Conservation (phyloP, 768 basidiomycete species). For the Termitomyces sp. region DNA sequence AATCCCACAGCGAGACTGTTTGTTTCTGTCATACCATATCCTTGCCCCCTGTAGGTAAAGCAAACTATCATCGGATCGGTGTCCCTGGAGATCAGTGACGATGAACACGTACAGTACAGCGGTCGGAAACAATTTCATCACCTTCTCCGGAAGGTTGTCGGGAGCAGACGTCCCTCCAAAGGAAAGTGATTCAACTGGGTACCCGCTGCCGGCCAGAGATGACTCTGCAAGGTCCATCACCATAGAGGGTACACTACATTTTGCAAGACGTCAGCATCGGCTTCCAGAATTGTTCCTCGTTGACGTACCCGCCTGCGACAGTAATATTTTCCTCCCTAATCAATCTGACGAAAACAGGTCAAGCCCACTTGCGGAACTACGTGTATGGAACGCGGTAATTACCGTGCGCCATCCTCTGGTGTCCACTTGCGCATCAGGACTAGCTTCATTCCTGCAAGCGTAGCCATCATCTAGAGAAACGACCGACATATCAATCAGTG, state of each 20-base stretch:
- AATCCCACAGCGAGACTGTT: conserved; percentile 41
- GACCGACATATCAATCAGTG: background rate
- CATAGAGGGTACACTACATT: conserved; percentile 49
- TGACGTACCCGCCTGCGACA: conserved; percentile 40
- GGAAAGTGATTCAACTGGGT: conserved; percentile 32
- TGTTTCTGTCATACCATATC: conserved; percentile 51
- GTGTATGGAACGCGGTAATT: background rate
- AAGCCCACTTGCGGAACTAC: background rate
- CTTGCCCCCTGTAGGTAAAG: conserved; percentile 27
- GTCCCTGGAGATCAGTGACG: conserved; percentile 6
- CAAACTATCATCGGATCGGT: background rate
- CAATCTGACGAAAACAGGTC: conserved; percentile 23
- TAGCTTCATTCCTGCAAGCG: conserved; percentile 41
- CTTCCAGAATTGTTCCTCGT: background rate
- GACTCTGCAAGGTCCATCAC: conserved; percentile 46
- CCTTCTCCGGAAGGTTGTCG: conserved; percentile 28
- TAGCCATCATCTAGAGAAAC: conserved; percentile 36
- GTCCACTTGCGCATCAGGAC: conserved; percentile 51
- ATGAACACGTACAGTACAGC: conserved; percentile 16
- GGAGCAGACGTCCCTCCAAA: conserved; percentile 43
- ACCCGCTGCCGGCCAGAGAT: conserved; percentile 30
- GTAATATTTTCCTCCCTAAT: conserved; percentile 42
- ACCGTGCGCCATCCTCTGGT: conserved; percentile 42
- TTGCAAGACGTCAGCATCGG: background rate
- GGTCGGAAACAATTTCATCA: conserved; percentile 31